Percentiles rank a stretch among this genome's conserved stretches.
phyloP scores from a whole-genome alignment of 805 yeast species.

The Starmerella bombi region DNA sequence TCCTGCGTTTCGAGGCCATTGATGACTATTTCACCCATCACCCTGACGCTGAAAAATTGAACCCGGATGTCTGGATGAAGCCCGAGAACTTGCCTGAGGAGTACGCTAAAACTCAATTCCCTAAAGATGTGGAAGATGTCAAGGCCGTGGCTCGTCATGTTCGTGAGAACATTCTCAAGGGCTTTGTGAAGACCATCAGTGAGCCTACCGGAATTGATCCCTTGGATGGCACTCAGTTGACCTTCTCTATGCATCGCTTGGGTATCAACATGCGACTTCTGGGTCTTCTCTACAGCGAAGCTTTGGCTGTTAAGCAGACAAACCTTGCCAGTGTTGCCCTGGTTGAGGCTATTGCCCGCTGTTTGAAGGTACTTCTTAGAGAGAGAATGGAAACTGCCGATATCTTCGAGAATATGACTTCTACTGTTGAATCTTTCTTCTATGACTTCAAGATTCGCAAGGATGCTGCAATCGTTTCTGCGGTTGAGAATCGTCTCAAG shows the following conservation, averaged over 20 bases:
- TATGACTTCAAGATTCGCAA: slow-evolving; percentile 39
- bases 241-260: slow-evolving; percentile 51
- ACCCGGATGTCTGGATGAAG: slow-evolving; percentile 62
- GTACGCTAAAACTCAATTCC: slow-evolving; percentile 23
- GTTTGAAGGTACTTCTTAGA: slow-evolving; percentile 62
- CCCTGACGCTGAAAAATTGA: slow-evolving; percentile 33
- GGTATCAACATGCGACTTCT: slow-evolving; percentile 88
- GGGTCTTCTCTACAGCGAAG: slow-evolving; percentile 42
- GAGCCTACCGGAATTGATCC: slow-evolving; percentile 43
- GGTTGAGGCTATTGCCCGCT: slow-evolving; percentile 69
- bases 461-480: slow-evolving; percentile 26
- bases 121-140: slow-evolving; percentile 49
- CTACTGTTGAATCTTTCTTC: slow-evolving; percentile 55
- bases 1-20: slow-evolving; percentile 71
- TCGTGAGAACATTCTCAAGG: slow-evolving; percentile 45
- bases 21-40: slow-evolving; percentile 41
- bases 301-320: slow-evolving; percentile 29
- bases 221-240: slow-evolving; percentile 66
- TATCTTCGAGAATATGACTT: slow-evolving; percentile 36
- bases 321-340: slow-evolving; percentile 38
- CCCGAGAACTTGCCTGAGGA: slow-evolving; percentile 30
- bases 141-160: slow-evolving; percentile 58
- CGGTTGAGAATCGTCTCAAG: slow-evolving; percentile 34
- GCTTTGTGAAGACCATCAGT: slow-evolving; percentile 43
- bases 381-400: slow-evolving; percentile 36